A percentile compares a stretch with the other conserved stretches of the same genome.
phyloP scores from a whole-genome alignment of 176 grass and related monocot genomes.

The Lolium rigidum region DNA sequence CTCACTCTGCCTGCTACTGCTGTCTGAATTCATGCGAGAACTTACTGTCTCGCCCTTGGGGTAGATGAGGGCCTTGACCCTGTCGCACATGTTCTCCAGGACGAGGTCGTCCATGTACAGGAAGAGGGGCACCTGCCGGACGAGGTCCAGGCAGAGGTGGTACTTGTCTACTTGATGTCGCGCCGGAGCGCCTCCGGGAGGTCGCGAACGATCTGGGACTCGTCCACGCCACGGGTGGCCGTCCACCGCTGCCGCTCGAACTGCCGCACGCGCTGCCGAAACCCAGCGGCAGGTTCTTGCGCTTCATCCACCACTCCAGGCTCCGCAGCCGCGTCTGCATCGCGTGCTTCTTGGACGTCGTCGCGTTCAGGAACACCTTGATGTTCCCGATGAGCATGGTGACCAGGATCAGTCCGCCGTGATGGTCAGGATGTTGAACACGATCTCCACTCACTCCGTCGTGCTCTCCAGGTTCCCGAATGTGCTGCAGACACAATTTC shows the following conservation, averaged over 20 bases:
- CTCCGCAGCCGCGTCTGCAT: constrained; percentile 67
- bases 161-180: constrained; percentile 97
- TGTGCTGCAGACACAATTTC: constrained; percentile 31
- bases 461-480: constrained; percentile 95
- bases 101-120: constrained; percentile 95
- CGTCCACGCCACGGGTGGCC: constrained; percentile 80
- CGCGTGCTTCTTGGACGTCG: constrained; percentile 92
- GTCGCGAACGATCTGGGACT: constrained; percentile 67
- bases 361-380: constrained; percentile 95
- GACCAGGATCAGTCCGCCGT: constrained; percentile 76
- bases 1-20: background rate
- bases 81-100: constrained; percentile 95
- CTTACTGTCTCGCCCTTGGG: constrained; percentile 78
- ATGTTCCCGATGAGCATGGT: constrained; percentile 99
- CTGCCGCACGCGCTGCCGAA: constrained; percentile 75
- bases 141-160: constrained; percentile 90
- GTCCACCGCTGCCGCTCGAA: constrained; percentile 94
- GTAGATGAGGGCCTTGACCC: constrained; percentile 72
- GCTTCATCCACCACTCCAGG: constrained; percentile 88
- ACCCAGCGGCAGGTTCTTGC: constrained; percentile 52
- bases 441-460: constrained; percentile 94
- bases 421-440: constrained; percentile 95
- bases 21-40: background rate
- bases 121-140: constrained; percentile 94
- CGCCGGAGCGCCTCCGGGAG: constrained; percentile 80